Conservation (phyloP, 257 asterid species). For the Nemophila menziesii region DNA sequence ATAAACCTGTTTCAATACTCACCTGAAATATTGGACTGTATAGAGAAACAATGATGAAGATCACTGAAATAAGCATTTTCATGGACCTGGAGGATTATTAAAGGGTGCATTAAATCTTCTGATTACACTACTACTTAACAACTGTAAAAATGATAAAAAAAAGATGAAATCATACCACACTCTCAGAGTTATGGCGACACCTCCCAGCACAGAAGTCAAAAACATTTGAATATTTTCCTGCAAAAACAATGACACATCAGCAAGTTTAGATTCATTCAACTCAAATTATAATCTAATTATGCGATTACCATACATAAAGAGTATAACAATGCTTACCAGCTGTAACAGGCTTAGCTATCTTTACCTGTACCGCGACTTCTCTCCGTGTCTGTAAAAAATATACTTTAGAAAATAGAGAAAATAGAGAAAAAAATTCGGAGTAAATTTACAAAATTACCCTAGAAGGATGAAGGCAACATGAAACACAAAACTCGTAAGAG, state of each 20-base stretch:
- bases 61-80: conserved; percentile 87
- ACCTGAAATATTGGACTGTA: conserved; percentile 74
- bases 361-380: conserved; percentile 39
- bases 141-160: conserved; percentile 3
- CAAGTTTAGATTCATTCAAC: conserved; percentile 2
- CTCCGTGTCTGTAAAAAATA: conserved; percentile 32
- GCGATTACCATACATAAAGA: not conserved
- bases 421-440: not conserved
- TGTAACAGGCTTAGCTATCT: conserved; percentile 65
- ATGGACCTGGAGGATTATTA: conserved; percentile 52
- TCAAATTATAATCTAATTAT: too few relatives aligned
- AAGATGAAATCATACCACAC: conserved; percentile 49
- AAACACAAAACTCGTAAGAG: conserved; percentile 81
- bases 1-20: conserved; percentile 6
- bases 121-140: too few relatives aligned
- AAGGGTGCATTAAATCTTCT: too few relatives aligned
- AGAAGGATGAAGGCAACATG: conserved; percentile 87
- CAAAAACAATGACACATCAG: conserved; percentile 14
- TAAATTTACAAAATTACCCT: conserved; percentile 32
- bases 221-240: conserved; percentile 55
- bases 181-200: conserved; percentile 89
- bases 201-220: conserved; percentile 82
- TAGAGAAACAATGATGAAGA: conserved; percentile 83
- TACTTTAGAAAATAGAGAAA: not conserved
- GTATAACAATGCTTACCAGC: conserved; percentile 38